Base-by-base conservation (phyloP, 352 stramenopile genomes). In the Pilasporangium apinafurcum region DNA sequence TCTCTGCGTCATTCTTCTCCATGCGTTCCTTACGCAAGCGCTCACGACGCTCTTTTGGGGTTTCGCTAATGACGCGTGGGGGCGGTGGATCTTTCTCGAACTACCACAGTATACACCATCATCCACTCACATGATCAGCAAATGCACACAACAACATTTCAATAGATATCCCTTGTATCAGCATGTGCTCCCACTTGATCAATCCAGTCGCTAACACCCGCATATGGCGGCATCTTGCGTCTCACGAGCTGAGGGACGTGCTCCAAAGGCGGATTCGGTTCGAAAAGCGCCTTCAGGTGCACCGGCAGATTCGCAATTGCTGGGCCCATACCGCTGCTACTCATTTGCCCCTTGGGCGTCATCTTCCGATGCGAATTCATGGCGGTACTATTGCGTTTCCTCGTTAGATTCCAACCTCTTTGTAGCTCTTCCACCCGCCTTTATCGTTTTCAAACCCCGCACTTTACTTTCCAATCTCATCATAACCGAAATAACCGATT, bases 341-440 rank as follows among this genome's bases (percentile, higher is more conserved):
- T 90, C 81, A 92, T 92, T 58, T 92, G 81, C 33, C 81, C 81
- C 65, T 92, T 92, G 41, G 81, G 81, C 44, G 81, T 92, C 73
- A 89, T 89, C 72, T 92, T 92, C 41, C 81, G 75, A 47, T 90
- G 78, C 55, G 78, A 66, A 26, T 90, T 90, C 36, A 77, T 72
- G 53, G 51, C 39, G 17, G 34, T 26, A 37, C 6, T n/a, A 16
- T 12, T 21, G n/a, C 10, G 38, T 28, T 45, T 20, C 8, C 10
- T 35, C 34, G 34, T 13, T 40, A 2, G 34, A 10, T 40, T 10
- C n/a, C n/a, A n/a, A n/a, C n/a, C n/a, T n/a, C n/a, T n/a, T n/a
- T n/a, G n/a, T n/a, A n/a, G n/a, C n/a, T n/a, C n/a, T n/a, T n/a
- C n/a, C n/a, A n/a, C n/a, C n/a, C n/a, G n/a, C n/a, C n/a, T n/a